These are phyloP conservation scores for Starmerella geochares DNA, from an alignment of 805 yeast species.

Conservation along the genomic window DNA sequence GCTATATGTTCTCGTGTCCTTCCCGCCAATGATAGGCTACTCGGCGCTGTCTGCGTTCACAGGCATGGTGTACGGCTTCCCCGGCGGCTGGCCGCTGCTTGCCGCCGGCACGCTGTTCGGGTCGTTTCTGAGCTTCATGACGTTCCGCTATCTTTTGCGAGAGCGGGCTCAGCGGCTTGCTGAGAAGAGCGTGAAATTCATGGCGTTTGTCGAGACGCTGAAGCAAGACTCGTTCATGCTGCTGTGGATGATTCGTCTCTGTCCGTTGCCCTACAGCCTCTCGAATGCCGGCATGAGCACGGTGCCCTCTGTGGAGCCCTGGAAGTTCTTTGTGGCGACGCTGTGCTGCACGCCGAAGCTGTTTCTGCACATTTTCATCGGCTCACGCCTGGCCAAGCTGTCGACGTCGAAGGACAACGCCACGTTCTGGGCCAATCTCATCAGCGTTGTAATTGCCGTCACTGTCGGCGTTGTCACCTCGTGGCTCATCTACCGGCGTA, in stretches of 20 bases:
- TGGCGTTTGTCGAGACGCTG: conserved; percentile 64
- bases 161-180: conserved; percentile 53
- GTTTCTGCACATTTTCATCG: conserved; percentile 65
- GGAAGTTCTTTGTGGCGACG: conserved; percentile 61
- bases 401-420: conserved; percentile 44
- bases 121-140: conserved; percentile 60
- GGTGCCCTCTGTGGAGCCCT: conserved; percentile 59
- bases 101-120: conserved; percentile 63
- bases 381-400: conserved; percentile 58
- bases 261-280: conserved; percentile 88
- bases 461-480: conserved; percentile 50
- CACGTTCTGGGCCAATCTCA: conserved; percentile 49
- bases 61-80: conserved; percentile 78
- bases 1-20: conserved; percentile 56
- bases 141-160: conserved; percentile 51
- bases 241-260: conserved; percentile 62
- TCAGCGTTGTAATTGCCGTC: conserved; percentile 50
- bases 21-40: conserved; percentile 87
- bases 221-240: conserved; percentile 61
- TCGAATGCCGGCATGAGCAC: conserved; percentile 89
- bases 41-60: conserved; percentile 52
- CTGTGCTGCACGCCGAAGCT: conserved; percentile 71
- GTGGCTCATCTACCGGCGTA: conserved; percentile 53
- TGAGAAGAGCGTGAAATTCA: conserved; percentile 50
- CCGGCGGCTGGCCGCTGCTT: conserved; percentile 67